Conservation (phyloP, 1,284 basidiomycete genomes). For the Ceratobasidium sp. region DNA sequence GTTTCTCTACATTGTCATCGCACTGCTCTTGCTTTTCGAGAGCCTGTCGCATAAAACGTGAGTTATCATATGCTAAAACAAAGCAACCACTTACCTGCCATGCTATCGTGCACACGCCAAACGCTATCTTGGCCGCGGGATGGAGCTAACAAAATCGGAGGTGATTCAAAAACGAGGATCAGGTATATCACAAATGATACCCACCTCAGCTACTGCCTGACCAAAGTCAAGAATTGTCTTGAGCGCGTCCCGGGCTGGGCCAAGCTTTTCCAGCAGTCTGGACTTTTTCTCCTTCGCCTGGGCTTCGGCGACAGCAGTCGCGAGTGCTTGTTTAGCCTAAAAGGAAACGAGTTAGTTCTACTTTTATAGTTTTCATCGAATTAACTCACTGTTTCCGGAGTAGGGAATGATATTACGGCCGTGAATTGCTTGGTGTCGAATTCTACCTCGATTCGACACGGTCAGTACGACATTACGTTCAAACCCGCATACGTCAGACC, state of each 20-base stretch:
- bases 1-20: not conserved
- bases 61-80: not conserved
- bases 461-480: not conserved
- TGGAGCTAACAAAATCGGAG: not conserved
- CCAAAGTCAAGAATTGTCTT: not conserved
- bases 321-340: not conserved
- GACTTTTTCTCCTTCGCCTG: not conserved
- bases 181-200: not conserved
- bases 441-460: not conserved
- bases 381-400: not conserved
- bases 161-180: not conserved
- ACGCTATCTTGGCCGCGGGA: conserved; percentile 2
- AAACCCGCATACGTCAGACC: not conserved
- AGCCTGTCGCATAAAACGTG: not conserved
- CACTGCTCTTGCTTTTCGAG: not conserved
- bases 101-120: not conserved
- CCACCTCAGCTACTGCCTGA: not conserved
- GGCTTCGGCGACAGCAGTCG: not conserved
- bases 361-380: not conserved
- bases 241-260: not conserved
- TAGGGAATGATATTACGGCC: not conserved
- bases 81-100: not conserved
- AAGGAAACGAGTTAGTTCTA: not conserved
- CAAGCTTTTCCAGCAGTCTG: not conserved
- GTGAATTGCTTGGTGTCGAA: not conserved